Base-by-base conservation (phyloP, 768 basidiomycete species). In the Termitomyces sp. region DNA sequence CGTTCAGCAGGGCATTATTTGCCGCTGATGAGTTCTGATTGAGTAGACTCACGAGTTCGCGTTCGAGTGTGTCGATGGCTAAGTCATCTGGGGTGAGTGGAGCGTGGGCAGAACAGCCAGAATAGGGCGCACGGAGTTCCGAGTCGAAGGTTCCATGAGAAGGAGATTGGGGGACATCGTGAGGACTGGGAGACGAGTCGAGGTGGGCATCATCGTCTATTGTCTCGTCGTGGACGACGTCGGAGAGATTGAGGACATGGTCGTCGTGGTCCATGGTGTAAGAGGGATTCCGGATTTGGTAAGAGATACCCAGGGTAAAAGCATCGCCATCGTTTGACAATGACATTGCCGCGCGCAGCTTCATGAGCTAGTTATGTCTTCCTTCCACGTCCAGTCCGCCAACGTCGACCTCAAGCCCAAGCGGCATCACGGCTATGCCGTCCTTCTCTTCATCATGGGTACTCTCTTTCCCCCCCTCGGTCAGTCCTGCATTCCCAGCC, bases 391-490 rank as follows among this genome's bases (percentile, higher is more conserved):
- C 69, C 69, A 77, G 54, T 72, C 77, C 56, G 74, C 72, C 52
- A 89, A 89, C 67, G 72, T 83, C 52, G 82, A 85, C 58, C 70
- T 86, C 50, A 85, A 79, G 53, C 91, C 93, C 18, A 84, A 79
- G 69, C 80, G 80, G 44, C 81, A 92, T 68, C 93, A 96, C 79
- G 93, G 87, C 32, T 96, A 88, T 70, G 75, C 85, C 14, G 85
- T 89, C 59, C 41, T 95, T 12, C 80, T 98, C 36, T 95, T 94
- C 74, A 83, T 97, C 54, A 72, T 91, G 58, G 95, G 95, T n/a
- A 89, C 92, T 1, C 78, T 98, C 53, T 85, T 98, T 58, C 95
- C 95, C 9, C 95, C 95, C 32, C 80, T 98, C 32, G 95, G 95
- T 95, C 50, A 55, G 82, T 69, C 16, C 30, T 50, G 26, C 18